Conservation (phyloP, 768 basidiomycete genomes). For the Cubamyces sp. region DNA sequence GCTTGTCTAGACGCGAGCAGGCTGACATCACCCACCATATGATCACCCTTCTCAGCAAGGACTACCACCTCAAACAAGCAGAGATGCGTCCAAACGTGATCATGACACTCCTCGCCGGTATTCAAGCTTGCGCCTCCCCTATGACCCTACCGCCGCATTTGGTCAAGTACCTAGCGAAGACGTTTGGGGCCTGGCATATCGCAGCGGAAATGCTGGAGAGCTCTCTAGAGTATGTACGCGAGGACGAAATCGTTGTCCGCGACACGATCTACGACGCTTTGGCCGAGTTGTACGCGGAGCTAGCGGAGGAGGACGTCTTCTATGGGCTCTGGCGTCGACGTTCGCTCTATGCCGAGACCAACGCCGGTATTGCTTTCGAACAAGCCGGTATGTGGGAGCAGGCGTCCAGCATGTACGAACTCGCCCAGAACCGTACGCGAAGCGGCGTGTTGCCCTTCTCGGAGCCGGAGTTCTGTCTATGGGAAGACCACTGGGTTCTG, state of each 20-base stretch:
- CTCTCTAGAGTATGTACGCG: slow-evolving; percentile 77
- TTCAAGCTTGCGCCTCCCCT: slow-evolving; percentile 83
- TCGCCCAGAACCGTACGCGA: slow-evolving; percentile 84
- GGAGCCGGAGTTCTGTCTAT: slow-evolving; percentile 94
- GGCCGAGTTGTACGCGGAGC: slow-evolving; percentile 92
- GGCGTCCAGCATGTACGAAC: slow-evolving; percentile 86
- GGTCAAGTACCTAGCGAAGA: slow-evolving; percentile 94
- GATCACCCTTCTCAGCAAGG: slow-evolving; percentile 88
- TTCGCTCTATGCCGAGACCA: slow-evolving; percentile 87
- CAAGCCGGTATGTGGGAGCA: slow-evolving; percentile 98
- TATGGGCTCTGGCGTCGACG: slow-evolving; percentile 95
- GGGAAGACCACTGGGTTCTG: slow-evolving; percentile 99
- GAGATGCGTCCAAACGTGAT: slow-evolving; percentile 91
- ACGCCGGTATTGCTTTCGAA: slow-evolving; percentile 85
- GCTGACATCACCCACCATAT: slow-evolving; percentile 86
- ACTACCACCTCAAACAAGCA: slow-evolving; percentile 89
- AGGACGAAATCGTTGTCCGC: slow-evolving; percentile 77
- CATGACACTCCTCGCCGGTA: slow-evolving; percentile 84
- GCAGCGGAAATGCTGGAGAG: slow-evolving; percentile 82
- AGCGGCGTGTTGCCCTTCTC: slow-evolving; percentile 84
- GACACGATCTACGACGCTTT: slow-evolving; percentile 90
- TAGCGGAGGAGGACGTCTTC: slow-evolving; percentile 96
- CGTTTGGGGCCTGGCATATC: slow-evolving; percentile 95
- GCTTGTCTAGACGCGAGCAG: slow-evolving; percentile 86
- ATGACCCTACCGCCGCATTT: slow-evolving; percentile 93